Conservation (phyloP, 2,329 filamentous ascomycete species). For the Diaporthe aspalathi region DNA sequence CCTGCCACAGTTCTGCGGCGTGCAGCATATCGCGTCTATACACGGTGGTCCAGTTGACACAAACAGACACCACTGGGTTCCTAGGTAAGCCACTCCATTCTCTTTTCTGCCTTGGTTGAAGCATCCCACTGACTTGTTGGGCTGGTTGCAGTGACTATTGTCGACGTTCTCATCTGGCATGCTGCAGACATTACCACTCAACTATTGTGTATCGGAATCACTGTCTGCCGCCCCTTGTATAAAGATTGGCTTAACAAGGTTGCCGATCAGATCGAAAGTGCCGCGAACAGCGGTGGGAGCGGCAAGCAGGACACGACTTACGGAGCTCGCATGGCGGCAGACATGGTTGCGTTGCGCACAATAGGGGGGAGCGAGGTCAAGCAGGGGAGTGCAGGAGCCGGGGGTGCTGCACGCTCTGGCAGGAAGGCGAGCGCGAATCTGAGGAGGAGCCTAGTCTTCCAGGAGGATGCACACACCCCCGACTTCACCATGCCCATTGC, state of each 20-base stretch:
- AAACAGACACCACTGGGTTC: not conserved
- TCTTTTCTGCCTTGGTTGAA: not conserved
- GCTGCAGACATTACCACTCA: constrained; percentile 36
- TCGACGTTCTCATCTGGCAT: constrained; percentile 36
- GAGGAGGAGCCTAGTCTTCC: constrained; percentile 14
- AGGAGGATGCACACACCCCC: not conserved
- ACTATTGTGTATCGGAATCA: constrained; percentile 32
- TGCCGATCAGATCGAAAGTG: constrained; percentile 17
- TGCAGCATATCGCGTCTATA: constrained; percentile 33
- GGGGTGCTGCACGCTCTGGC: not conserved
- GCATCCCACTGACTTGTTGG: not conserved
- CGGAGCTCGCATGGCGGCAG: not conserved
- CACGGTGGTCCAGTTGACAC: not conserved
- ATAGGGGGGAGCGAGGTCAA: constrained; percentile 28
- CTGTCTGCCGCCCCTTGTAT: constrained; percentile 38
- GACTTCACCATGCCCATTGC: not conserved
- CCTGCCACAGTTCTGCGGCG: constrained; percentile 20
- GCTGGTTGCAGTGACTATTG: constrained; percentile 12
- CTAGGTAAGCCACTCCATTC: constrained; percentile 8
- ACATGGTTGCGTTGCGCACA: constrained; percentile 29
- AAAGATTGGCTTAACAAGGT: constrained; percentile 37
- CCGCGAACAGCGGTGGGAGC: not conserved
- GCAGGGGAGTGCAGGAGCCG: not conserved
- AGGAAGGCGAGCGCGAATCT: not conserved
- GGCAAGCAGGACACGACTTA: not conserved